Conservation (phyloP, 1,284 basidiomycete genomes). For the Taiwanofungus camphoratus region DNA sequence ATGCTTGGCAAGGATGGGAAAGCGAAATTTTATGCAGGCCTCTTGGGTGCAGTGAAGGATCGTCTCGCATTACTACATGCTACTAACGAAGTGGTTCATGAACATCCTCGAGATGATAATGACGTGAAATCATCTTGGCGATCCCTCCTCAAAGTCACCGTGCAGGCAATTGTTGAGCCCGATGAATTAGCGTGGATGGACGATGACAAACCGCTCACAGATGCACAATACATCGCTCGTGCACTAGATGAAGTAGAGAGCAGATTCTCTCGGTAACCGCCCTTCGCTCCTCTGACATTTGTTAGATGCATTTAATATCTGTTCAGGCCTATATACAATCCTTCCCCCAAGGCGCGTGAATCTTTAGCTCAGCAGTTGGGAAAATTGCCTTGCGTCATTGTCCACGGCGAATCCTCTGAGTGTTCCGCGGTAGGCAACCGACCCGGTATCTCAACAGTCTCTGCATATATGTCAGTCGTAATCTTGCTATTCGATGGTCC, state of each 20-base stretch:
- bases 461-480: constrained; percentile 34
- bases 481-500: constrained; percentile 42
- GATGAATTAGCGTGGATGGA: constrained; percentile 42
- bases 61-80: constrained; percentile 3
- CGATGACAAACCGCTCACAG: constrained; percentile 33
- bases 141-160: constrained; percentile 20
- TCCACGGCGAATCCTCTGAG: constrained; percentile 30
- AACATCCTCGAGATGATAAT: not conserved
- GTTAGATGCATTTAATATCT: constrained; percentile 4
- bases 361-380: constrained; percentile 31
- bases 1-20: constrained; percentile 9
- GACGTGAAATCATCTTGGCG: constrained; percentile 18
- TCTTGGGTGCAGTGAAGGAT: constrained; percentile 8
- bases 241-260: constrained; percentile 23
- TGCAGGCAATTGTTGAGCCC: constrained; percentile 37
- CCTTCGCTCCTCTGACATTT: not conserved
- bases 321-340: constrained; percentile 31
- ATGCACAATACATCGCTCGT: constrained; percentile 23
- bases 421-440: constrained; percentile 25
- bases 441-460: constrained; percentile 30
- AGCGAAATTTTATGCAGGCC: constrained; percentile 8
- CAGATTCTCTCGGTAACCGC: constrained; percentile 37
- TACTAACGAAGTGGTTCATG: not conserved
- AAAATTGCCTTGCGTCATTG: constrained; percentile 39
- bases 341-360: constrained; percentile 26